Evolutionary conservation across 176 grass and related monocot species (phyloP).

Genomic region (Leersia perrieri): DNA sequence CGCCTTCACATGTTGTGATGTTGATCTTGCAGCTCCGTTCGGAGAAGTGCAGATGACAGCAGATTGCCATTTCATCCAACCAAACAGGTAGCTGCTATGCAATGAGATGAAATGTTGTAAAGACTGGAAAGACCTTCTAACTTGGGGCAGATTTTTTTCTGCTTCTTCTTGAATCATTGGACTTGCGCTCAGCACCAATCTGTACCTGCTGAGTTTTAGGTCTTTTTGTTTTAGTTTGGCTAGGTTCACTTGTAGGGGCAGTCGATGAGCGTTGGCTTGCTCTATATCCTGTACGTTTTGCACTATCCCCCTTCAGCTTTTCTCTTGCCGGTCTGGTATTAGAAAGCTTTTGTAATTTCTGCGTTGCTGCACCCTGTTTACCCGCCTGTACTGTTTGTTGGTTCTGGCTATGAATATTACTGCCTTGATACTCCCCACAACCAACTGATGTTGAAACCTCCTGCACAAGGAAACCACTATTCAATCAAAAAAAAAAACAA

Average conservation of each 20-base stretch:
- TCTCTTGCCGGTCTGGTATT: conserved; percentile 3
- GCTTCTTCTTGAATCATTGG: conserved; percentile 35
- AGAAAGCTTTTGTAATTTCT: conserved; percentile 22
- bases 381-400: conserved; percentile 33
- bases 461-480: conserved; percentile 40
- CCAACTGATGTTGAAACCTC: conserved; percentile 24
- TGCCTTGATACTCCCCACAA: conserved; percentile 14
- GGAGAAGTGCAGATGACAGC: neutral
- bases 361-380: conserved; percentile 13
- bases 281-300: conserved; percentile 29
- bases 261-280: conserved; percentile 3
- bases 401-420: conserved; percentile 30
- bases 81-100: neutral
- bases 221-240: conserved; percentile 23
- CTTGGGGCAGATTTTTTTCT: conserved; percentile 41
- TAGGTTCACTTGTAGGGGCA: conserved; percentile 30
- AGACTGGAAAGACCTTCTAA: neutral
- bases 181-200: conserved; percentile 28
- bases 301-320: conserved; percentile 37
- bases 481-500: too few relatives aligned
- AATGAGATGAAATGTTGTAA: neutral
- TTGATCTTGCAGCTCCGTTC: neutral
- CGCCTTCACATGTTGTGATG: neutral
- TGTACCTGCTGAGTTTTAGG: conserved; percentile 26
- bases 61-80: neutral